Conservation (phyloP, 2,329 filamentous ascomycete genomes). For the Ilyonectria mors-panacis region DNA sequence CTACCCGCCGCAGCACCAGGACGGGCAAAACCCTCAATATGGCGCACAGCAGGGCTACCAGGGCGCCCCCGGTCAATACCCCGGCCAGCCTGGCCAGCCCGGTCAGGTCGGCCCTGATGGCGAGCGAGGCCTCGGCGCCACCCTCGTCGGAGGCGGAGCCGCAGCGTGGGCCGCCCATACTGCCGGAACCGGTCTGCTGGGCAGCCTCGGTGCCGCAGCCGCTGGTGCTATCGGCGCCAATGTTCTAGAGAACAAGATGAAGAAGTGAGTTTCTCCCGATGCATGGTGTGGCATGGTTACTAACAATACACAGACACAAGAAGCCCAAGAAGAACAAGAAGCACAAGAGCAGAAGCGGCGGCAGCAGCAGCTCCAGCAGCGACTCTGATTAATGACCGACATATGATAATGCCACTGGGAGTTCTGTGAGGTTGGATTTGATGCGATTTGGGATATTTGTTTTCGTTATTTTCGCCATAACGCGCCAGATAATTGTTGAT, state of each 20-base stretch:
- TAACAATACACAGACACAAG: slow-evolving; percentile 48
- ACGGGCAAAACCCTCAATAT: slow-evolving; percentile 26
- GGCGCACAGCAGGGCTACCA: slow-evolving; percentile 45
- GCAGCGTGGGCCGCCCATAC: slow-evolving; percentile 70
- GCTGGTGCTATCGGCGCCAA: slow-evolving; percentile 71
- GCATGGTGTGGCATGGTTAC: not conserved
- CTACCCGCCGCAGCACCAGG: slow-evolving; percentile 5
- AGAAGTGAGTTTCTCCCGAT: slow-evolving; percentile 41
- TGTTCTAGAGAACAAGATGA: slow-evolving; percentile 61
- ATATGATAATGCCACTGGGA: slow-evolving; percentile 16
- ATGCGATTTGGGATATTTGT: not conserved
- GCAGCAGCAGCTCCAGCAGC: slow-evolving; percentile 39
- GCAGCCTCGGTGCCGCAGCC: slow-evolving; percentile 65
- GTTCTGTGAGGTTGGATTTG: slow-evolving; percentile 6
- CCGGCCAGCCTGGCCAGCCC: slow-evolving; percentile 41
- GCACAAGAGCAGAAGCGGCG: slow-evolving; percentile 42
- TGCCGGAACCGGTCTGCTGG: slow-evolving; percentile 66
- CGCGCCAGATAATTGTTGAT: not conserved
- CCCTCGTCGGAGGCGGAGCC: slow-evolving; percentile 66
- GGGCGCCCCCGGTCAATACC: slow-evolving; percentile 44
- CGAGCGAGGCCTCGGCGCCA: slow-evolving; percentile 71
- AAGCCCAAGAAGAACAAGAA: slow-evolving; percentile 52
- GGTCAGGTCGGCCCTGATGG: slow-evolving; percentile 53
- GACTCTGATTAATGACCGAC: slow-evolving; percentile 47
- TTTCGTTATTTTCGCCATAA: not conserved